Evolutionary conservation across 306 rosid species (phyloP).

Genomic region (Cercis canadensis): DNA sequence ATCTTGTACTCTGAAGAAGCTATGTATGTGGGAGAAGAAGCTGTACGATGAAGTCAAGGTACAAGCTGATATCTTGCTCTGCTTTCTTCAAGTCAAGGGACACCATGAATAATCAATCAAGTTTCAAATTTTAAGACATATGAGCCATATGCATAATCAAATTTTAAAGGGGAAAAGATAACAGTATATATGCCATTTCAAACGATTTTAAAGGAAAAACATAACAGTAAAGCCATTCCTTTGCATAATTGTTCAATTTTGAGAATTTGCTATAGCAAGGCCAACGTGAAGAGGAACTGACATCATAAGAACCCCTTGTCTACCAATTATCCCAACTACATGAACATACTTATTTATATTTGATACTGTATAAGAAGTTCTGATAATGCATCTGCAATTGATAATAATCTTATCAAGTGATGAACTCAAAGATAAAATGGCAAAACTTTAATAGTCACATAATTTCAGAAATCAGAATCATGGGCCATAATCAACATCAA

Average conservation of each 20-base stretch:
- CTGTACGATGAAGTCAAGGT: slow-evolving; percentile 88
- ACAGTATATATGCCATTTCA: neutral
- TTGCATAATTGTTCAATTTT: too few relatives aligned
- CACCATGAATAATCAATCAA: neutral
- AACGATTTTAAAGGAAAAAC: neutral
- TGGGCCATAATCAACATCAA: neutral
- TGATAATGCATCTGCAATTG: too few relatives aligned
- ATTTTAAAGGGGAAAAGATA: neutral
- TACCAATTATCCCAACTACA: too few relatives aligned
- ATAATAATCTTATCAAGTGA: too few relatives aligned
- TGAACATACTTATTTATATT: too few relatives aligned
- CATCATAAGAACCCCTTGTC: too few relatives aligned
- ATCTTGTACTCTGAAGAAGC: slow-evolving; percentile 61
- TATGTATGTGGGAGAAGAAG: slow-evolving; percentile 85
- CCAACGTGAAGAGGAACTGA: too few relatives aligned
- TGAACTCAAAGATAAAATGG: too few relatives aligned
- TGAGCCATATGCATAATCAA: neutral
- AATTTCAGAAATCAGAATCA: neutral
- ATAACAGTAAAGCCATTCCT: neutral
- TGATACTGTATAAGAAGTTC: too few relatives aligned
- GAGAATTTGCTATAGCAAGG: too few relatives aligned
- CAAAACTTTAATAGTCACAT: neutral
- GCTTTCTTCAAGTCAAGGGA: neutral
- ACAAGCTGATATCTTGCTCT: neutral
- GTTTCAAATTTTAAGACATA: neutral